Evolutionary conservation across 768 basidiomycete genomes (phyloP).

Genomic region (Trichaptum fuscoviolaceum): DNA sequence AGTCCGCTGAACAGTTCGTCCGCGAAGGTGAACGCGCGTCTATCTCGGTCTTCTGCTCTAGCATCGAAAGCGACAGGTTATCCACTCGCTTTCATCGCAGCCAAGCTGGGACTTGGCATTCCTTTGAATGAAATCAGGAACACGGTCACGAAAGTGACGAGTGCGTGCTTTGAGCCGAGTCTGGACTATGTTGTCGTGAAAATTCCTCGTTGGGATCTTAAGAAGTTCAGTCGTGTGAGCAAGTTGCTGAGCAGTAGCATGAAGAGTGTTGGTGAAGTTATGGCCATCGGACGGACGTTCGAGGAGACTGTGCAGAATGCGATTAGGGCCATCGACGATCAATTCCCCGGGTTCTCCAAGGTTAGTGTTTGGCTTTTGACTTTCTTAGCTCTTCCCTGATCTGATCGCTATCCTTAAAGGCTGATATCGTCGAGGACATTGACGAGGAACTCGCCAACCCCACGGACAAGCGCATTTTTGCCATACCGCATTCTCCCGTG

Average conservation of each 20-base stretch:
- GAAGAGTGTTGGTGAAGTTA: conserved; percentile 99
- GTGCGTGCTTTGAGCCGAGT: conserved; percentile 96
- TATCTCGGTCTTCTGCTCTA: conserved; percentile 94
- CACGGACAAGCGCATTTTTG: conserved; percentile 96
- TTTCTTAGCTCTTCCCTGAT: neutral
- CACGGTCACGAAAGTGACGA: conserved; percentile 93
- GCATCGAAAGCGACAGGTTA: conserved; percentile 99
- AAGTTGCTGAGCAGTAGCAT: conserved; percentile 89
- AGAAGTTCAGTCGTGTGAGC: conserved; percentile 95
- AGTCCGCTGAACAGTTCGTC: neutral
- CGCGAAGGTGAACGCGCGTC: conserved; percentile 82
- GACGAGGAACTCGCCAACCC: conserved; percentile 92
- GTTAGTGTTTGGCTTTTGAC: conserved; percentile 47
- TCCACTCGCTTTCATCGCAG: conserved; percentile 96
- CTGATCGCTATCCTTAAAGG: conserved; percentile 38
- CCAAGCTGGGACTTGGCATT: conserved; percentile 94
- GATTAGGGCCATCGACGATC: conserved; percentile 93
- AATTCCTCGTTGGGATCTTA: conserved; percentile 98
- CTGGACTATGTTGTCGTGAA: conserved; percentile 98
- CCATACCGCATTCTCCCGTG: conserved; percentile 86
- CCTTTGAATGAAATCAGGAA: conserved; percentile 98
- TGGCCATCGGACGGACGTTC: conserved; percentile 97
- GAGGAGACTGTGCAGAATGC: conserved; percentile 99
- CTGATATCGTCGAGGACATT: conserved; percentile 82
- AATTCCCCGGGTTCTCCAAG: conserved; percentile 89